Base-by-base conservation (phyloP, 2,329 filamentous ascomycete species). In the Tolypocladium paradoxum region DNA sequence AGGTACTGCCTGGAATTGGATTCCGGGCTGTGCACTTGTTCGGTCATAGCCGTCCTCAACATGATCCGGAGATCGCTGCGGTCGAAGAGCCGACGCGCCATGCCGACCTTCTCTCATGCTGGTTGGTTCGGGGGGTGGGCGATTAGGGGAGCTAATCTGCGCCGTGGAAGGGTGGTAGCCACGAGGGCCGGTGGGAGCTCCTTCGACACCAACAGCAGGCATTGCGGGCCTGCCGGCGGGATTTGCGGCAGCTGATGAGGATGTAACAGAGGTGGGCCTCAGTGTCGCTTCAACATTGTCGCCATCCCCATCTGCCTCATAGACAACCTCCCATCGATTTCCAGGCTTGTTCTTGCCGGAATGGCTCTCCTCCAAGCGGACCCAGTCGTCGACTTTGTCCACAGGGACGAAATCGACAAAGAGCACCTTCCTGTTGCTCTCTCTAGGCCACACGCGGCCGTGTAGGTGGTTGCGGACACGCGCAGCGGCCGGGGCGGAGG, bases 381-480 rank as follows among this genome's bases (percentile, higher is more conserved):
- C 85, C 90, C 90, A 97, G 27, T 79, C 78, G 16, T 73, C 67
- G 4, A 95, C 77, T 57, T 83, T 81, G 29, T 89, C 83, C 20
- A 86, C 79, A 0, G 92, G 92, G 22, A 97, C 78, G 66, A 93
- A 97, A 66, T 99, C 93, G 4, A 89, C 88, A 81, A 86, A 95
- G 1, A 97, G 76, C 1, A 84, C 78, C 66, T 93, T 95, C 34
- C 93, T 81, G 59, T 85, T 88, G 54, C 85, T 83, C 70, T 97
- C 92, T 54, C 90, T 82, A 1, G 92, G 92, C 89, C 91, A 97
- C 36, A 90, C 79, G 24, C 79, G 79, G 54, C 83, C 81, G 68
- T 99, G 92, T 2, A 97, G 74, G 2, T 80, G 79, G 11, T 82
- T 78, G 49, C 92, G 86, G 9, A 88, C 90, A 24, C 89, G 81